These are phyloP conservation scores for Auricularia cornea DNA, from an alignment of 768 basidiomycete species.

Conservation along the genomic window DNA sequence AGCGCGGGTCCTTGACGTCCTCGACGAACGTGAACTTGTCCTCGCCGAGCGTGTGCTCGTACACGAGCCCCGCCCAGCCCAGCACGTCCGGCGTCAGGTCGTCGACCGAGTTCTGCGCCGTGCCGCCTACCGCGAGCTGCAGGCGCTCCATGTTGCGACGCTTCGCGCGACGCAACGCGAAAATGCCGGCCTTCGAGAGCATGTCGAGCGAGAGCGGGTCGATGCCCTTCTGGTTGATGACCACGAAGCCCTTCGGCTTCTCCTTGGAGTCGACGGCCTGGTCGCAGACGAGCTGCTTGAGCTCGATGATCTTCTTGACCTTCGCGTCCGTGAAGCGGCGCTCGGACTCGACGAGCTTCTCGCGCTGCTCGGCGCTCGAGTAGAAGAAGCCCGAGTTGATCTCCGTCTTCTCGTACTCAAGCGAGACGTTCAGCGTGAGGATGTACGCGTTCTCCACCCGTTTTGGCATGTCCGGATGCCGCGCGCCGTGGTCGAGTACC, in stretches of 20 bases:
- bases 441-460: slow-evolving; percentile 94
- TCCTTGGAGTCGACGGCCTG: slow-evolving; percentile 70
- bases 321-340: slow-evolving; percentile 89
- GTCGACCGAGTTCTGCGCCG: slow-evolving; percentile 96
- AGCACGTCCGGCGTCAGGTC: slow-evolving; percentile 86
- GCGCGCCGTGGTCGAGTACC: slow-evolving; percentile 93
- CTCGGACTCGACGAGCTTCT: slow-evolving; percentile 97
- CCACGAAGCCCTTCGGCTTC: slow-evolving; percentile 69
- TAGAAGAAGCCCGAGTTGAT: slow-evolving; percentile 99
- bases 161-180: slow-evolving; percentile 92
- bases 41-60: slow-evolving; percentile 97
- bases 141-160: slow-evolving; percentile 97
- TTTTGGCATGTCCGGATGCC: slow-evolving; percentile 99
- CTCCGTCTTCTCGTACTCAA: slow-evolving; percentile 99
- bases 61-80: slow-evolving; percentile 96
- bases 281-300: slow-evolving; percentile 95
- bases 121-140: slow-evolving; percentile 89
- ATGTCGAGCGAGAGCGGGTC: slow-evolving; percentile 95
- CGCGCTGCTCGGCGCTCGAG: slow-evolving; percentile 94
- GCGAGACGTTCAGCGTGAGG: slow-evolving; percentile 89
- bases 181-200: slow-evolving; percentile 91
- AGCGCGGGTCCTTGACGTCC: slow-evolving; percentile 91
- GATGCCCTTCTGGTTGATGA: slow-evolving; percentile 99
- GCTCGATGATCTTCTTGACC: slow-evolving; percentile 90
- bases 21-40: slow-evolving; percentile 98